phyloP scores from a whole-genome alignment of 305 asterid species.

The Petunia hybrid region DNA sequence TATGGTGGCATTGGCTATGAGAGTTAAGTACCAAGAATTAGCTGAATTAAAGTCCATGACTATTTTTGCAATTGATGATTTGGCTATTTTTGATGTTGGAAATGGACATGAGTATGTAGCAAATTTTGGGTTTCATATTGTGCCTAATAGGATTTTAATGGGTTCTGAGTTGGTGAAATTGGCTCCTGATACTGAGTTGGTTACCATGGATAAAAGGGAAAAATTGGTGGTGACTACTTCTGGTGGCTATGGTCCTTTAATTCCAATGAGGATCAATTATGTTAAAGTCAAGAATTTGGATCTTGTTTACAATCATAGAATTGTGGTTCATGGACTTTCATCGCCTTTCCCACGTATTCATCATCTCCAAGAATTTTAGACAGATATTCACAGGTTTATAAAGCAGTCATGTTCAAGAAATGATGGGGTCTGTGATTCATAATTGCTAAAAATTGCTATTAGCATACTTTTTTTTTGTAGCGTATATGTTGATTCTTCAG shows the following conservation, averaged over 20 bases:
- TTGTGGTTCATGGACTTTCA: constrained; percentile 72
- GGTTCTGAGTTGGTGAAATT: constrained; percentile 53
- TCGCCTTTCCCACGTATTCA: constrained; percentile 54
- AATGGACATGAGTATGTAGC: constrained; percentile 61
- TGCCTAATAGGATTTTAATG: constrained; percentile 62
- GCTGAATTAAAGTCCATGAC: constrained; percentile 59
- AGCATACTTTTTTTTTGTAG: background rate
- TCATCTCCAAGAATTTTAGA: constrained; percentile 10
- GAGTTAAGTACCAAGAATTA: constrained; percentile 59
- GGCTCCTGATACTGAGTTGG: constrained; percentile 49
- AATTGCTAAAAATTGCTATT: background rate
- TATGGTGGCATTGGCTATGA: constrained; percentile 61
- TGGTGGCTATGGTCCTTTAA: constrained; percentile 64
- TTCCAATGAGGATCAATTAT: constrained; percentile 73
- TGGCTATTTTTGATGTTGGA: constrained; percentile 60
- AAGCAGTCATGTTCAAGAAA: background rate
- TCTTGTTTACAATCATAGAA: constrained; percentile 59
- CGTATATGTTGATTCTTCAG: background rate
- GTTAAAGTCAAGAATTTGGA: constrained; percentile 59
- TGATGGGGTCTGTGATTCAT: background rate
- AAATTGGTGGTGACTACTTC: constrained; percentile 65
- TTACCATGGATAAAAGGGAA: constrained; percentile 64
- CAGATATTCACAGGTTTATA: background rate
- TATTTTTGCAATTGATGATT: constrained; percentile 78
- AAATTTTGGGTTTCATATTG: constrained; percentile 64